Evolutionary conservation across 345 rosid species (phyloP).

Genomic region (Fremontodendron californicum): DNA sequence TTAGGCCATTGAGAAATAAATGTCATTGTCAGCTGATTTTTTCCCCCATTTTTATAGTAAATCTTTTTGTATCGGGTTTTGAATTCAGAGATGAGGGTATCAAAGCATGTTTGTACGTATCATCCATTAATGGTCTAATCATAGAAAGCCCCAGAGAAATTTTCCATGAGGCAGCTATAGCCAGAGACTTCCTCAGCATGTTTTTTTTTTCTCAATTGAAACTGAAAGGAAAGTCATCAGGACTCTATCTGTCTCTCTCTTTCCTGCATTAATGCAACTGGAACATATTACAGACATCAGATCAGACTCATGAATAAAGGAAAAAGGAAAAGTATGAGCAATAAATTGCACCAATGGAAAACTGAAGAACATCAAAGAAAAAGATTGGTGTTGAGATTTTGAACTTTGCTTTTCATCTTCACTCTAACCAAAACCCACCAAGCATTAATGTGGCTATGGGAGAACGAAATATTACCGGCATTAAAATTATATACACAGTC

Average conservation of each 20-base stretch:
- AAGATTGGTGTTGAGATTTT: constrained; percentile 19
- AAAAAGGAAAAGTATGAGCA: constrained; percentile 16
- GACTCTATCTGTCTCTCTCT: constrained; percentile 22
- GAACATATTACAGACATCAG: constrained; percentile 23
- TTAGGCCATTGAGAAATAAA: no score
- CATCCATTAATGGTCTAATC: constrained; percentile 30
- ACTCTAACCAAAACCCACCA: constrained; percentile 37
- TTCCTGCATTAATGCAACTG: constrained; percentile 31
- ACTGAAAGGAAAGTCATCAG: constrained; percentile 17
- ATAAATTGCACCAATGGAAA: constrained; percentile 30
- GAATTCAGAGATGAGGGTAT: not conserved
- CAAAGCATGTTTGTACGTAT: constrained; percentile 18
- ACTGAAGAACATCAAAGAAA: constrained; percentile 19
- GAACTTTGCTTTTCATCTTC: constrained; percentile 23
- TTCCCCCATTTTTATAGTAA: not conserved
- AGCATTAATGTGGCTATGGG: constrained; percentile 34
- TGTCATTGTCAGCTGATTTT: no score
- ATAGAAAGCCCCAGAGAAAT: constrained; percentile 43
- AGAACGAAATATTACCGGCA: constrained; percentile 27
- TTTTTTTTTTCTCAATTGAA: not conserved
- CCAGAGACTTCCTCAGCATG: constrained; percentile 25
- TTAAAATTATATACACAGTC: constrained; percentile 36
- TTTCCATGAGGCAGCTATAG: constrained; percentile 13
- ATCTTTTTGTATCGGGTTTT: constrained; percentile 6
- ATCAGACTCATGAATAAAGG: constrained; percentile 26